A percentile compares a stretch with the other conserved stretches of the same genome.
phyloP scores from a whole-genome alignment of 2,329 filamentous ascomycete species.

The Madurella mycetomatis region DNA sequence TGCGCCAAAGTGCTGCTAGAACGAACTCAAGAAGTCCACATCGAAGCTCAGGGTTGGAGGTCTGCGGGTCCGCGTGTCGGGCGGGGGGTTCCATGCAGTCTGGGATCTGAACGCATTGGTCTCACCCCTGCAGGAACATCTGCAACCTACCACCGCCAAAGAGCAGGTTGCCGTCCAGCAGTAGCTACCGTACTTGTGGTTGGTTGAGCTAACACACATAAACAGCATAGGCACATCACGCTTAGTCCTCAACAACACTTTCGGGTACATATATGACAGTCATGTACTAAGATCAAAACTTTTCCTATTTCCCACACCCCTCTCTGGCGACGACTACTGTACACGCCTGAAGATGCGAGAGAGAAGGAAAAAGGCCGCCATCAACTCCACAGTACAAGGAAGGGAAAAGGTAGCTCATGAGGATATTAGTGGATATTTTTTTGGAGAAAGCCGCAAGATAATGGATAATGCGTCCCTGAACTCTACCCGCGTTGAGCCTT shows the following conservation, averaged over 20 bases:
- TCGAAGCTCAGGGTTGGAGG: background rate
- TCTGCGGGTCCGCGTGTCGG: background rate
- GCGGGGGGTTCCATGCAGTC: background rate
- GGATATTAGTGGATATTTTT: constrained; percentile 28
- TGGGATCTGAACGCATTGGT: no score
- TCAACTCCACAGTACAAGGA: constrained; percentile 16
- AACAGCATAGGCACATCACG: no score
- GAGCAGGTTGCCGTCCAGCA: background rate
- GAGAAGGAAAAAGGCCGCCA: constrained; percentile 13
- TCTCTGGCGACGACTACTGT: constrained; percentile 22
- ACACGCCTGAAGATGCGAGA: constrained; percentile 31
- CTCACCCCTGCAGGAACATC: constrained; percentile 6
- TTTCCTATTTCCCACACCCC: constrained; percentile 19
- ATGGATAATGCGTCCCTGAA: constrained; percentile 26
- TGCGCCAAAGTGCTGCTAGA: background rate
- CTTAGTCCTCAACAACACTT: background rate
- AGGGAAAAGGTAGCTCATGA: constrained; percentile 29
- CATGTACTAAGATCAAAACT: constrained; percentile 18
- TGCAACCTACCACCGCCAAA: background rate
- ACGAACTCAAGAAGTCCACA: background rate
- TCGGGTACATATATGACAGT: constrained; percentile 1
- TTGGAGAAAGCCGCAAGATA: constrained; percentile 31
- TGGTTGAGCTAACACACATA: background rate
- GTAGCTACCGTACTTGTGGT: background rate
- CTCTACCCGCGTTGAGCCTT: constrained; percentile 27